Conservation (phyloP, 1,139 yeast genomes). For the Yamadazyma spencermartinsiae region DNA sequence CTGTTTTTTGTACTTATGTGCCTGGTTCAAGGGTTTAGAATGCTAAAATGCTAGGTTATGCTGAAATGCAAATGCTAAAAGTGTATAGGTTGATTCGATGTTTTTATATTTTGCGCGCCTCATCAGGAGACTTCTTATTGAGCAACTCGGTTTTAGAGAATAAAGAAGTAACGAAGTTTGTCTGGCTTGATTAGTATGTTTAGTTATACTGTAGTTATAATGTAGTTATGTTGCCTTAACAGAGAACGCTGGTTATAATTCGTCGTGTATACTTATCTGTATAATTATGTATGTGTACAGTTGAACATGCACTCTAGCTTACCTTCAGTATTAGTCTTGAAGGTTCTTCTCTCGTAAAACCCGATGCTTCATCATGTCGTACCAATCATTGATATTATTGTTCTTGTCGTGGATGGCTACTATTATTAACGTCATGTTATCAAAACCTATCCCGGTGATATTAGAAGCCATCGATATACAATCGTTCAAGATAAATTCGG, state of each 20-base stretch:
- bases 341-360: conserved; percentile 47
- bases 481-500: conserved; percentile 60
- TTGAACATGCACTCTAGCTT: neutral
- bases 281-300: too few relatives aligned
- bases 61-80: neutral
- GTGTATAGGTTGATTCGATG: too few relatives aligned
- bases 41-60: neutral
- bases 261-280: too few relatives aligned
- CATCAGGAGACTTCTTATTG: too few relatives aligned
- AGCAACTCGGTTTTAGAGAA: too few relatives aligned
- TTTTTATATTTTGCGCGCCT: too few relatives aligned
- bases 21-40: neutral
- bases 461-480: conserved; percentile 74
- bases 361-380: conserved; percentile 49
- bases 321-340: conserved; percentile 3
- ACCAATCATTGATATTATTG: conserved; percentile 57
- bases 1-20: too few relatives aligned
- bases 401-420: conserved; percentile 54
- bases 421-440: conserved; percentile 73
- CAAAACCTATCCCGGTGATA: conserved; percentile 76
- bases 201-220: too few relatives aligned
- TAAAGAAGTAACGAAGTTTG: too few relatives aligned
- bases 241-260: too few relatives aligned
- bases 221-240: too few relatives aligned
- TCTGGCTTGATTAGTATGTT: too few relatives aligned